Evolutionary conservation across 768 basidiomycete genomes (phyloP), one percentile per base, ranked within the genome.

Genomic region (Vararia minispora): DNA sequence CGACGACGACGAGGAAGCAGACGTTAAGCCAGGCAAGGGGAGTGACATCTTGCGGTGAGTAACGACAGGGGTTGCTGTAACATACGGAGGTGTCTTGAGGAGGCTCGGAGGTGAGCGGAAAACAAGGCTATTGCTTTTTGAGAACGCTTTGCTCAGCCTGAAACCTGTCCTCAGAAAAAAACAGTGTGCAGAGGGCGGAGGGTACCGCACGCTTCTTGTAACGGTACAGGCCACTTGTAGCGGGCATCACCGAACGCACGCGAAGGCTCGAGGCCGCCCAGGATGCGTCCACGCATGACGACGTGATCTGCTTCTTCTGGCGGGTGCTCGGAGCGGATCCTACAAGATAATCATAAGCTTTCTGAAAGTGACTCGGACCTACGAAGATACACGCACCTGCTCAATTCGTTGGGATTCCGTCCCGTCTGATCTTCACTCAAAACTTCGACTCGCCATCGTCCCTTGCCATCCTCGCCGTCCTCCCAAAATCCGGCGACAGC

Each of bases 401-500:
- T 71, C 18, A 82, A 63, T 59, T 99, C 95, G 32, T 74, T 79
- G 12, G 73, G 77, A 54, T 90, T 97, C 47, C 88, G 75, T 27
- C 90, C 95, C 6, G 92, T 97, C 64, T 97, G 92, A 54, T 98
- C 95, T 58, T 97, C 90, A 21, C 75, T 88, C 44, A 99, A 67
- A n/a, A 87, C 87, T 55, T 95, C 89, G 22, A 91, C 83, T 32
- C 79, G 73, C 95, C 95, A 99, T 37, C 65, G 68, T 9, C 86
- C 86, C 37, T 68, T 63, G 3, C 76, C 79, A 45, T 78, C 72
- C 3, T 56, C 58, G 4, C 69, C 68, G 35, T 74, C 70, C 45
- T 87, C 79, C 83, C 86, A 92, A 26, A 88, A 72, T 14, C 95
- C 95, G 16, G 94, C 92, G 5, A 99, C 90, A 10, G 95, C 95